Conservation (phyloP, 2,329 filamentous ascomycete species). For the Talaromyces sp. region DNA sequence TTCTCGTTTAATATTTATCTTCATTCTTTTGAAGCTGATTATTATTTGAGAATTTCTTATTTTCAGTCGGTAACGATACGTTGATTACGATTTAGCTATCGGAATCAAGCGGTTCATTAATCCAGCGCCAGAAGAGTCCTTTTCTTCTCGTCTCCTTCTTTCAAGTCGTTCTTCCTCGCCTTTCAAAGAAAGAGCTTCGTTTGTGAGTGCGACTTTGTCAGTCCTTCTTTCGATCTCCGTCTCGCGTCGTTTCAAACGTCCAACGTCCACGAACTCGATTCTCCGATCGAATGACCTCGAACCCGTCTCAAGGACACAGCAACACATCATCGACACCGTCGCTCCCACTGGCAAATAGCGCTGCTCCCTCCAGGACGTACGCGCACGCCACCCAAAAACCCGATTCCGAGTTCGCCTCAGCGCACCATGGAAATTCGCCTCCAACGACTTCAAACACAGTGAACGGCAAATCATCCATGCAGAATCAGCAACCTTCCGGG, state of each 20-base stretch:
- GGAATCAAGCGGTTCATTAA: neutral
- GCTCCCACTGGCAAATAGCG: conserved; percentile 52
- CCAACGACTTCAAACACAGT: conserved; percentile 65
- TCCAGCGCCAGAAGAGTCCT: neutral
- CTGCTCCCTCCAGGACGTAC: conserved; percentile 55
- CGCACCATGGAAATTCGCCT: conserved; percentile 60
- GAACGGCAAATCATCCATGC: conserved; percentile 73
- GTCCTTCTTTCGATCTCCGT: conserved; percentile 9
- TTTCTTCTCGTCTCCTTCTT: conserved; percentile 1
- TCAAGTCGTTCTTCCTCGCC: neutral
- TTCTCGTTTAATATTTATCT: conserved; percentile 6
- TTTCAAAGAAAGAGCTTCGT: neutral
- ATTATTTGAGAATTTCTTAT: neutral
- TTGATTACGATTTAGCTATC: conserved; percentile 12
- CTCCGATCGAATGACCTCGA: conserved; percentile 57
- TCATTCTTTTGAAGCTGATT: conserved; percentile 2
- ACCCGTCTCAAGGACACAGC: conserved; percentile 50
- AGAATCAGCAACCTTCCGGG: conserved; percentile 38
- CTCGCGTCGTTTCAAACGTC: conserved; percentile 26
- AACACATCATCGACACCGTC: conserved; percentile 36
- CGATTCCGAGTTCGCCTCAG: conserved; percentile 51
- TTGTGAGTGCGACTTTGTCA: neutral
- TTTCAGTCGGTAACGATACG: neutral
- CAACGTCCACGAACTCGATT: conserved; percentile 34
- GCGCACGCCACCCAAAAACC: conserved; percentile 62